These are phyloP conservation scores for Sugiyamaella grinbergsii DNA, from an alignment of 1,139 yeast species.

Conservation along the genomic window DNA sequence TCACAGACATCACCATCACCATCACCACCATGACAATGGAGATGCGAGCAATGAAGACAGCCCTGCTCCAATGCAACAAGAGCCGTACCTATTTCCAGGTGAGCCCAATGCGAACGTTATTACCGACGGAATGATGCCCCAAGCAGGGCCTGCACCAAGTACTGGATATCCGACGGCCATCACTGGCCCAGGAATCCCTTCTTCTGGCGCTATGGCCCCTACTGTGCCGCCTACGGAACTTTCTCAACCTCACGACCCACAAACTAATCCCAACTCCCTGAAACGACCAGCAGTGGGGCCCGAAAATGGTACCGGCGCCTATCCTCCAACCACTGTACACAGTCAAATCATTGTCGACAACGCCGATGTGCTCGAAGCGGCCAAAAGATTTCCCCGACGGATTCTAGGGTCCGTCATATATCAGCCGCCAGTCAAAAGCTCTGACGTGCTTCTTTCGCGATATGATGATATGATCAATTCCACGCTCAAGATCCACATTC, in stretches of 20 bases:
- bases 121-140: no score
- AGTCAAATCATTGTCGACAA: slow-evolving; percentile 46
- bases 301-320: slow-evolving; percentile 20
- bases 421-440: slow-evolving; percentile 46
- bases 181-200: background rate
- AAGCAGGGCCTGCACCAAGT: no score
- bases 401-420: slow-evolving; percentile 66
- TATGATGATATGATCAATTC: slow-evolving; percentile 58
- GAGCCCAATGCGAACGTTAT: no score
- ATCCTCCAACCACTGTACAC: slow-evolving; percentile 27
- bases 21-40: slow-evolving; percentile 18
- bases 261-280: background rate
- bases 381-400: slow-evolving; percentile 51
- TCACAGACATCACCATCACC: slow-evolving; percentile 29
- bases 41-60: slow-evolving; percentile 2
- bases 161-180: background rate
- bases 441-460: slow-evolving; percentile 37
- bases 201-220: no score
- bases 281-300: slow-evolving; percentile 1
- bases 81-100: background rate
- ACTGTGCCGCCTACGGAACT: background rate
- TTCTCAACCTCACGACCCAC: background rate
- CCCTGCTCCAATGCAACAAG: slow-evolving; percentile 9
- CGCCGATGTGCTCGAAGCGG: slow-evolving; percentile 50
- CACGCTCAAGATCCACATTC: slow-evolving; percentile 65